Base-by-base conservation (phyloP, 441 rosid genomes). In the Omphalea diandra region DNA sequence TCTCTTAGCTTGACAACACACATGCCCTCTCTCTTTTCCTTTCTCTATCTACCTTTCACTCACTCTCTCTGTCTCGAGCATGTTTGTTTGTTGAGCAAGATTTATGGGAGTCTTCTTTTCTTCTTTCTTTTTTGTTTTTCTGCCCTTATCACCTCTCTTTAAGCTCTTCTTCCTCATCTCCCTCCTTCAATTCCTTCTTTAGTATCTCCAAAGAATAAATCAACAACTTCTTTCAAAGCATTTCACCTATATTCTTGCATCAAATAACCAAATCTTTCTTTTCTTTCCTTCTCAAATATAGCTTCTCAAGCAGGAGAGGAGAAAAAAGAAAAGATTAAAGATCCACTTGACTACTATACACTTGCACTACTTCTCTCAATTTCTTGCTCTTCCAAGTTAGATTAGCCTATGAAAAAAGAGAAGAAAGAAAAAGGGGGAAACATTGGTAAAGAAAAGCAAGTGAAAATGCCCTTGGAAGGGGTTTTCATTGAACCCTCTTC, bases 391-490 rank as follows among this genome's bases (percentile, higher is more conserved):
- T 22, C 68, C n/a, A 56, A 60, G 33, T 36, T 75, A 50, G 68
- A 56, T 67, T 47, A 57, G n/a, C 53, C 63, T 7, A 6, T 58
- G 46, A 38, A 54, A 36, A 55, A 33, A 35, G n/a, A 29, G 29
- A 26, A 18, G 35, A 5, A 17, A 17, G 7, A 10, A 7, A 17
- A 47, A 12, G 7, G 12, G 32, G 17, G 8, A 50, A 6, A 20
- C n/a, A 50, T 33, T 22, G 59, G 46, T 41, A 63, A 68, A n/a
- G 63, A 69, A 57, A 40, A 63, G 17, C 22, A 43, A 62, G 49
- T 53, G 29, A 76, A 57, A 52, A 85, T 84, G 80, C 87, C 90
- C 71, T 76, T 86, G 58, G 84, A 90, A 70, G 86, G 90, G 76
- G 73, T 81, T 77, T 83, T 83, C 73, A 69, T 84, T 58, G 91